These are phyloP conservation scores for Talaromyces sp. DNA, from an alignment of 2,329 filamentous ascomycete species.

Conservation along the genomic window DNA sequence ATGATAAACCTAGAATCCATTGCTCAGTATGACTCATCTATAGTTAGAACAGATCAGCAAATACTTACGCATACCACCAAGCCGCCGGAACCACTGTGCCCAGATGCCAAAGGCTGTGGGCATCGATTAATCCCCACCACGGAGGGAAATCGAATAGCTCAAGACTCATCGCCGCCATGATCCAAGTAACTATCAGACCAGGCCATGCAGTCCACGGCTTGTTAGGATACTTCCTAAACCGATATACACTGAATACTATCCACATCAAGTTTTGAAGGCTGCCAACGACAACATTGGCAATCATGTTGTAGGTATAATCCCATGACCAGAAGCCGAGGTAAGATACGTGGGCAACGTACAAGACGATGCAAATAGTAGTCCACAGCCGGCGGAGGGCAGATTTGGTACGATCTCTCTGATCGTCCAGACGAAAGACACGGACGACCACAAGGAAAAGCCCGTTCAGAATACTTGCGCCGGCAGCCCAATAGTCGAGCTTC, in stretches of 20 bases:
- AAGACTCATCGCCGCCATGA: conserved; percentile 89
- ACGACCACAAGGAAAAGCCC: conserved; percentile 82
- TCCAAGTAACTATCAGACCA: conserved; percentile 83
- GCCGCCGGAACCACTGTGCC: conserved; percentile 83
- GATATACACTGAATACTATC: conserved; percentile 73
- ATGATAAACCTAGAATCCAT: conserved; percentile 65
- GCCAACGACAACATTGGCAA: conserved; percentile 80
- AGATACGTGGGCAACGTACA: conserved; percentile 72
- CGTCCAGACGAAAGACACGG: conserved; percentile 76
- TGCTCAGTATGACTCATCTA: conserved; percentile 2
- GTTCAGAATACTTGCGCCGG: conserved; percentile 84
- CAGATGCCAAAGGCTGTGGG: conserved; percentile 92
- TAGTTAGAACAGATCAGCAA: conserved; percentile 7
- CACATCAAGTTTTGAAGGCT: conserved; percentile 76
- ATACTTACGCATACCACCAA: conserved; percentile 88
- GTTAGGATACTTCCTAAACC: conserved; percentile 62
- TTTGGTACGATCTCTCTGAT: conserved; percentile 41
- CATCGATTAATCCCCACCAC: conserved; percentile 74
- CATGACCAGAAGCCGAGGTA: conserved; percentile 83
- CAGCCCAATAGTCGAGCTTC: conserved; percentile 93
- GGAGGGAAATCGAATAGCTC: conserved; percentile 94
- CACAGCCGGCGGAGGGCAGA: conserved; percentile 62
- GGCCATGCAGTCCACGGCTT: conserved; percentile 83
- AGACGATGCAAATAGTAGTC: conserved; percentile 64
- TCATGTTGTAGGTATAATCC: conserved; percentile 98